Conservation (phyloP, 2,329 filamentous ascomycete species). For the Sarocladium oryzae region DNA sequence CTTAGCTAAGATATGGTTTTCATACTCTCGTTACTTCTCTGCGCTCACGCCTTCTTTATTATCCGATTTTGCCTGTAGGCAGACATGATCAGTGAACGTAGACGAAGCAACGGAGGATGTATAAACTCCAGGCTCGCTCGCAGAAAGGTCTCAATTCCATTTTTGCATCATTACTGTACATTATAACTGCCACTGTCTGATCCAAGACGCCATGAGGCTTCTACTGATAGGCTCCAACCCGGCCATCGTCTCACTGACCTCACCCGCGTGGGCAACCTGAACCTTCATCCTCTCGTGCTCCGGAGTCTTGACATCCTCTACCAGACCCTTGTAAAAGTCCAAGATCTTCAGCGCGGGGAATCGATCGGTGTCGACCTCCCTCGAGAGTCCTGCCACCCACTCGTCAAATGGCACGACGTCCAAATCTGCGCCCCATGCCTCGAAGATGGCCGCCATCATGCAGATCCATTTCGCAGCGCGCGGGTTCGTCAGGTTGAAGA, state of each 20-base stretch:
- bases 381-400: constrained; percentile 36
- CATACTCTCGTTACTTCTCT: no score
- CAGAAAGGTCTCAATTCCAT: no score
- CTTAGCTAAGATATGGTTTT: no score
- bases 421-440: constrained; percentile 14
- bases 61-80: no score
- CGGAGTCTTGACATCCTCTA: background rate
- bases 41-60: no score
- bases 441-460: constrained; percentile 34
- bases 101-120: no score
- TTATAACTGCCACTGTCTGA: background rate
- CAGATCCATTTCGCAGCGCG: constrained; percentile 34
- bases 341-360: background rate
- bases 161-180: no score
- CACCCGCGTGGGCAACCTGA: background rate
- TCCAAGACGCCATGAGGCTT: background rate
- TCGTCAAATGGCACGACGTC: constrained; percentile 33
- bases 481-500: constrained; percentile 37
- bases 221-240: background rate
- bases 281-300: background rate
- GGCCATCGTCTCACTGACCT: background rate
- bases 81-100: no score
- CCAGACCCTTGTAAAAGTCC: background rate
- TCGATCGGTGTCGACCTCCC: background rate
- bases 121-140: no score